Evolutionary conservation across 495 filamentous ascomycete species (phyloP).

Genomic region (Penicillium angulare): DNA sequence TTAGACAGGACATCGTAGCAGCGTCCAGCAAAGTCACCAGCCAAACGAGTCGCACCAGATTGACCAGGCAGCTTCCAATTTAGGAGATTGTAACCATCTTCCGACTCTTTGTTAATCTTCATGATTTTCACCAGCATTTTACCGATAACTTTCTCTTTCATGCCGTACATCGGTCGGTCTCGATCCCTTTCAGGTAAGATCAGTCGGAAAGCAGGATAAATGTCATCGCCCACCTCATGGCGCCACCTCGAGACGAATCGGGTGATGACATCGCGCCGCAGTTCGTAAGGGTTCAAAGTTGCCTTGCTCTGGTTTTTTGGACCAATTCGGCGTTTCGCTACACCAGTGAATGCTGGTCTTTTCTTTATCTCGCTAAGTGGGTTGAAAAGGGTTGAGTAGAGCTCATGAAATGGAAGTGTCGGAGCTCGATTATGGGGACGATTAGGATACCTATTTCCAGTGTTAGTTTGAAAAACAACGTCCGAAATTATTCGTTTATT

Average conservation of each 20-base stretch:
- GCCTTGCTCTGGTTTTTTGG: constrained; percentile 49
- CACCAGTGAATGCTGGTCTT: constrained; percentile 55
- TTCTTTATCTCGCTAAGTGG: constrained; percentile 83
- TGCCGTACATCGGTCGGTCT: constrained; percentile 88
- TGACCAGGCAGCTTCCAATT: constrained; percentile 93
- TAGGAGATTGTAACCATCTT: constrained; percentile 79
- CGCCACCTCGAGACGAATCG: constrained; percentile 89
- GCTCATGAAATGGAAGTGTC: constrained; percentile 80
- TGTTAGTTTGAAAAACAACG: constrained; percentile 32
- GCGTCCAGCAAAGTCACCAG: constrained; percentile 87
- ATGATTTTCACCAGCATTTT: constrained; percentile 86
- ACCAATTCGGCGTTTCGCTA: constrained; percentile 51
- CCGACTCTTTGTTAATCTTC: constrained; percentile 88
- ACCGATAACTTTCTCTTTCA: constrained; percentile 90
- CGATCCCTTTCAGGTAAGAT: constrained; percentile 94
- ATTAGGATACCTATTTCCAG: constrained; percentile 66
- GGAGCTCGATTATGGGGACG: constrained; percentile 75
- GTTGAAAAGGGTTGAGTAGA: constrained; percentile 79
- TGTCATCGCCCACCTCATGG: constrained; percentile 81
- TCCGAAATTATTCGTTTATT: no score
- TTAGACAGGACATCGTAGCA: constrained; percentile 87
- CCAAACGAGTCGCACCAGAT: constrained; percentile 57
- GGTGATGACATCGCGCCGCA: constrained; percentile 81
- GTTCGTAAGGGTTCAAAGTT: constrained; percentile 73
- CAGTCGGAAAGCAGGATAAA: constrained; percentile 89